Conservation (phyloP, 2,329 filamentous ascomycete species). For the Fusarium sp. region DNA sequence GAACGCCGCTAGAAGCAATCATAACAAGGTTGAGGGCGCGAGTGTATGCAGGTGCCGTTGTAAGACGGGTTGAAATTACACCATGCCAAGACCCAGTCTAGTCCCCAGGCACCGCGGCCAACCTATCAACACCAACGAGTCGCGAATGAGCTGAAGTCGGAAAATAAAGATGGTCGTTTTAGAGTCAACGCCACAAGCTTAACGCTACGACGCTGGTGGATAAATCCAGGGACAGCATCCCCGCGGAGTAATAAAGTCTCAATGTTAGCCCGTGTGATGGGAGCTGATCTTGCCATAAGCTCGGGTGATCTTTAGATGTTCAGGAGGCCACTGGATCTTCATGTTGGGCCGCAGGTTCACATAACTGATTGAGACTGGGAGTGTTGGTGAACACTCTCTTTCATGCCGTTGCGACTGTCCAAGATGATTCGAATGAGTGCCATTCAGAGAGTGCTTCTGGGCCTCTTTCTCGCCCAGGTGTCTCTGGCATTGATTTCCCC, state of each 20-base stretch:
- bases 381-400: background rate
- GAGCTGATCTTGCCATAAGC: constrained; percentile 1
- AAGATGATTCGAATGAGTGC: background rate
- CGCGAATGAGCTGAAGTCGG: background rate
- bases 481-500: constrained; percentile 13
- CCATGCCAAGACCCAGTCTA: constrained; percentile 8
- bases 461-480: constrained; percentile 13
- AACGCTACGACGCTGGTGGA: constrained; percentile 1
- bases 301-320: background rate
- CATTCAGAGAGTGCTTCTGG: background rate
- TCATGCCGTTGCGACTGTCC: background rate
- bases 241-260: constrained; percentile 1
- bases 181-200: constrained; percentile 9
- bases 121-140: constrained; percentile 1
- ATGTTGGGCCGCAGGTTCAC: background rate
- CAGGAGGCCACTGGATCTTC: background rate
- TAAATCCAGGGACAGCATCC: constrained; percentile 9
- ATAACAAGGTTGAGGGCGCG: background rate
- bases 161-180: constrained; percentile 13
- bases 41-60: background rate
- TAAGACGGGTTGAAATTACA: constrained; percentile 16
- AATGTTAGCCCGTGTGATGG: background rate
- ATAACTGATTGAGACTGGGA: background rate
- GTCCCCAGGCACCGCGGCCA: background rate
- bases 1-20: constrained; percentile 4